Percentiles rank a stretch among this genome's conserved stretches.
Conservation (phyloP, 441 rosid genomes). For the Adansonia madagascariensis region DNA sequence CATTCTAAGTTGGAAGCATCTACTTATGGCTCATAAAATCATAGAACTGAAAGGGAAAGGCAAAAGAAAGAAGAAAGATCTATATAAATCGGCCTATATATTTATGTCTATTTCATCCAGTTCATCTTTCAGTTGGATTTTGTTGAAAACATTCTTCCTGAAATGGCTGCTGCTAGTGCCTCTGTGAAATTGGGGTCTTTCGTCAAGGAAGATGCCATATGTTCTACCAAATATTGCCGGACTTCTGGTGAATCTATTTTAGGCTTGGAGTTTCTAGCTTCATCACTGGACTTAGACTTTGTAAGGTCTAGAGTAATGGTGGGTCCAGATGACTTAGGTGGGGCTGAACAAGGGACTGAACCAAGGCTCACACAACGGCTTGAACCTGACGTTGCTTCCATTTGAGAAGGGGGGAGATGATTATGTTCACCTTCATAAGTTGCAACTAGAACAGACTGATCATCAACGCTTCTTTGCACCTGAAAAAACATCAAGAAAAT, state of each 20-base stretch:
- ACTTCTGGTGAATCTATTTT: slow-evolving; percentile 56
- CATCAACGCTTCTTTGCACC: slow-evolving; percentile 91
- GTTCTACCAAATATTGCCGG: slow-evolving; percentile 75
- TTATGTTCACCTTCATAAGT: slow-evolving; percentile 99
- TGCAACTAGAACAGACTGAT: slow-evolving; percentile 82
- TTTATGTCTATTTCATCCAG: background rate
- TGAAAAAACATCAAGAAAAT: slow-evolving; percentile 22
- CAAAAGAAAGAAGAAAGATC: background rate
- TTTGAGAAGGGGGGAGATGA: slow-evolving; percentile 75
- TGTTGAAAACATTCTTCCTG: slow-evolving; percentile 69
- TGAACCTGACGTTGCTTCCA: slow-evolving; percentile 54
- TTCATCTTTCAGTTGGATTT: slow-evolving; percentile 9
- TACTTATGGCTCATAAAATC: slow-evolving; percentile 5
- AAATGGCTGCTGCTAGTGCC: slow-evolving; percentile 92
- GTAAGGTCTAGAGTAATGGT: slow-evolving; percentile 56
- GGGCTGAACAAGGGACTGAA: slow-evolving; percentile 46
- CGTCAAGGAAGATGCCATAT: slow-evolving; percentile 92
- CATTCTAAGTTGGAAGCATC: background rate
- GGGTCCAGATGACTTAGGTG: slow-evolving; percentile 47
- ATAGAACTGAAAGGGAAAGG: slow-evolving; percentile 8
- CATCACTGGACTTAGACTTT: slow-evolving; percentile 49
- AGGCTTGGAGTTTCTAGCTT: slow-evolving; percentile 33
- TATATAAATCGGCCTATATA: background rate
- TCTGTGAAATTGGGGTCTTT: slow-evolving; percentile 93
- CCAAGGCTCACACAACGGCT: slow-evolving; percentile 43